Base-by-base conservation (phyloP, 495 filamentous ascomycete species). In the Penicillium odoratum region DNA sequence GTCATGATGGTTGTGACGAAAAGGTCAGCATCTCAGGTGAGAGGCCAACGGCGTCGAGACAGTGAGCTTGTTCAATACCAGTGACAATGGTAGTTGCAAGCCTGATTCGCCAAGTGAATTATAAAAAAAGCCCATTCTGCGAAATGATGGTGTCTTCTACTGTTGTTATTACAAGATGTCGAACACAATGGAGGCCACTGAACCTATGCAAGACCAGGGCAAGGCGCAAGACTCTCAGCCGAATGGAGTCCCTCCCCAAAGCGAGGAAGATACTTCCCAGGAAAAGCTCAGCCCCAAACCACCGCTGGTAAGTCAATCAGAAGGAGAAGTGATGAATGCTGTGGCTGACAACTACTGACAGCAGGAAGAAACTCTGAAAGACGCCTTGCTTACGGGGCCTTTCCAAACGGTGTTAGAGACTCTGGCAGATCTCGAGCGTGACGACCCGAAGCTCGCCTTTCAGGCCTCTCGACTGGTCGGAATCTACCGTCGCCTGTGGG, bases 381-480 rank as follows among this genome's bases (percentile, higher is more conserved):
- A 40, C 33, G 33, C 9, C n/a, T 11, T 52, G 31, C 31, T 26
- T 15, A 36, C 31, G 1, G 51, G 53, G 13, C 45, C 58, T 1
- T 51, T 60, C 31, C 52, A 44, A 30, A 28, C 52, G 4, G 44
- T 52, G 3, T 31, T 60, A 3, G 25, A 60, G 40, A 15, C 38
- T 10, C 34, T 60, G 25, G 18, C 11, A 30, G 11, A 31, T 40
- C 31, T 60, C 9, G 58, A 60, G 44, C 47, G 25, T 6, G 58
- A 56, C n/a, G 58, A 60, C 26, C 52, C 58, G 2, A 60, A 60
- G 34, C 26, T 49, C 8, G 58, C 58, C 8, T 34, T 46, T n/a
- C 52, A 55, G 29, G 58, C 28, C 7, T 52, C 58, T 29, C 52
- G 52, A 8, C 29, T 55, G 4, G 36, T 59, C 40, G 28, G 51